These are phyloP conservation scores for Mycena citricolor DNA, from an alignment of 1,284 basidiomycete genomes.

Conservation along the genomic window DNA sequence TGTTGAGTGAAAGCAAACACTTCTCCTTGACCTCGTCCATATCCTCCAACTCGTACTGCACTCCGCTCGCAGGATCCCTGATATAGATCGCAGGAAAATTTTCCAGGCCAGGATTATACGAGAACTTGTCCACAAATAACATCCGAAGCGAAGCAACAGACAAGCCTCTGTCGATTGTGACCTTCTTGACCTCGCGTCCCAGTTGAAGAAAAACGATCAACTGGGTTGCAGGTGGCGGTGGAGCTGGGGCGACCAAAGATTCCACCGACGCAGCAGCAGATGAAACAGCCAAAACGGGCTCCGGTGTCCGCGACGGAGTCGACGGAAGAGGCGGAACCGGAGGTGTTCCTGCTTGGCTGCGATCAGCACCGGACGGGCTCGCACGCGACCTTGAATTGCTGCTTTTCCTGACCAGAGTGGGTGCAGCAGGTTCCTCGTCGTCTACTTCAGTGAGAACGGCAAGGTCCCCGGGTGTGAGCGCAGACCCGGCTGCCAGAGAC, in stretches of 20 bases:
- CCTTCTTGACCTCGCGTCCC: conserved; percentile 91
- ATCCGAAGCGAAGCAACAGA: conserved; percentile 77
- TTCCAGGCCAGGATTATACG: conserved; percentile 89
- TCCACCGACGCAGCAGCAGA: conserved; percentile 20
- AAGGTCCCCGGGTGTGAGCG: conserved; percentile 65
- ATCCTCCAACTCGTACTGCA: conserved; percentile 96
- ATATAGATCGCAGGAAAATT: conserved; percentile 97
- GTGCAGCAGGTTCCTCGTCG: conserved; percentile 46
- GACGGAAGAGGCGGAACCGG: conserved; percentile 48
- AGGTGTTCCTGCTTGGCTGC: conserved; percentile 34
- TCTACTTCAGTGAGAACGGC: conserved; percentile 70
- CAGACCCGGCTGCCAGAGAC: conserved; percentile 60
- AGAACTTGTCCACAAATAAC: conserved; percentile 94
- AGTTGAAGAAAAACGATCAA: conserved; percentile 88
- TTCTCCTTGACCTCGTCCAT: conserved; percentile 91
- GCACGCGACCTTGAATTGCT: conserved; percentile 37
- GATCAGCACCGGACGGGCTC: conserved; percentile 34
- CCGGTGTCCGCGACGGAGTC: conserved; percentile 36
- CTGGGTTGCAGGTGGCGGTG: no score
- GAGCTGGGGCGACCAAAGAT: no score
- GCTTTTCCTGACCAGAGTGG: conserved; percentile 25
- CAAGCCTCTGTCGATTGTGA: conserved; percentile 66
- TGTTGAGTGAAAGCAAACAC: conserved; percentile 87
- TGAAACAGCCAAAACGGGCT: conserved; percentile 28
- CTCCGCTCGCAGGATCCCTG: conserved; percentile 85